Evolutionary conservation across 106 monocot species (phyloP).

Genomic region (Dendrobium nobile): DNA sequence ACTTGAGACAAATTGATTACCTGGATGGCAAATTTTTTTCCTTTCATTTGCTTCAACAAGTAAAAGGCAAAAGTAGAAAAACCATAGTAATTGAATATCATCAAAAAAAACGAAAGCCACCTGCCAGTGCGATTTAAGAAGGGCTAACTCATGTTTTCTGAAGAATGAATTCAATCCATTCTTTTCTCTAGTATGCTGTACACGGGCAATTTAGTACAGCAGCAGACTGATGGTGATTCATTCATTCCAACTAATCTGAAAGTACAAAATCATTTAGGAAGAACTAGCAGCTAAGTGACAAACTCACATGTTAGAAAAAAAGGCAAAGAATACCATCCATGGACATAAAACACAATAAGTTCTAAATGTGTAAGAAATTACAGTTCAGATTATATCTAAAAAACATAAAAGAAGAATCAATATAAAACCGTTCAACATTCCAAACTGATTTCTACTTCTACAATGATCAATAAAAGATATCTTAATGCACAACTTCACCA

Average conservation of each 20-base stretch:
- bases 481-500: too few relatives aligned
- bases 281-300: not conserved
- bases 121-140: constrained; percentile 81
- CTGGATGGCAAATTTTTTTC: constrained; percentile 30
- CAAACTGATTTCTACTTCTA: too few relatives aligned
- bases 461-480: too few relatives aligned
- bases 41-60: not conserved
- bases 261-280: not conserved
- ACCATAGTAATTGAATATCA: not conserved
- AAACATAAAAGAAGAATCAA: not conserved
- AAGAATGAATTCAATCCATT: constrained; percentile 55
- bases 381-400: not conserved
- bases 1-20: constrained; percentile 80
- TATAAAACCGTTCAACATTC: not conserved
- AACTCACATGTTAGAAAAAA: not conserved
- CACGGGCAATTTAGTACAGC: constrained; percentile 13
- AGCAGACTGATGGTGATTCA: constrained; percentile 17
- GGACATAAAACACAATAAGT: not conserved
- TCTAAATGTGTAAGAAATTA: not conserved
- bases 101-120: constrained; percentile 19
- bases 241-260: constrained; percentile 39
- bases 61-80: not conserved
- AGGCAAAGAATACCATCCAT: not conserved
- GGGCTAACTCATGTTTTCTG: constrained; percentile 59
- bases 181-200: constrained; percentile 17